These are phyloP conservation scores for Colletotrichum endophyticum DNA, from an alignment of 2,329 filamentous ascomycete genomes.

Conservation along the genomic window DNA sequence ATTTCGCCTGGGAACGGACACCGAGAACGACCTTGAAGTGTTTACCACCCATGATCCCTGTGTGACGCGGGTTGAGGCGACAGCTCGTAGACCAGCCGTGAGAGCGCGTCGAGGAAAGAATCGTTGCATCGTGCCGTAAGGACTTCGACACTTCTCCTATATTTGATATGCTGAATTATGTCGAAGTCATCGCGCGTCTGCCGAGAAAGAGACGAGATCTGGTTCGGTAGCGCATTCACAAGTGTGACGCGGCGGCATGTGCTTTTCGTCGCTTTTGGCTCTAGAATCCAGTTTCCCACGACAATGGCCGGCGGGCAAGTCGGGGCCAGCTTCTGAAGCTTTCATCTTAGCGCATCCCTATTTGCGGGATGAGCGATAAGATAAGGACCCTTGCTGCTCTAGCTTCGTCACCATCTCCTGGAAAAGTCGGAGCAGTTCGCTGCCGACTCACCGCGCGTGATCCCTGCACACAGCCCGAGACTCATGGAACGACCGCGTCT, in stretches of 20 bases:
- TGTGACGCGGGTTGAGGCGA: background rate
- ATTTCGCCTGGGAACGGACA: constrained; percentile 22
- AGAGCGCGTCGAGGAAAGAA: background rate
- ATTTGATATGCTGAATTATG: background rate
- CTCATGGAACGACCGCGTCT: background rate
- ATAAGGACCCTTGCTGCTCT: background rate
- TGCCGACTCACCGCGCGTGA: constrained; percentile 4
- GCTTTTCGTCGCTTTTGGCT: background rate
- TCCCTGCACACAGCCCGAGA: background rate
- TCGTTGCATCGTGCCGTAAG: background rate
- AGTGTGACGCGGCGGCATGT: background rate
- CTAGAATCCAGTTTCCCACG: background rate
- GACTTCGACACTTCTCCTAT: background rate
- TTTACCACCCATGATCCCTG: background rate
- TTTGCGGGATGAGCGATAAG: constrained; percentile 3
- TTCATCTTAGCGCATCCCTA: background rate
- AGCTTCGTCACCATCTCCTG: background rate
- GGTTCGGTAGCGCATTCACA: background rate
- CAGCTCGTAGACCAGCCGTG: background rate
- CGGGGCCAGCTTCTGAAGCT: background rate
- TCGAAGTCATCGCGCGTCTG: background rate
- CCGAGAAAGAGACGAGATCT: background rate
- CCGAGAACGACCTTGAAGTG: constrained; percentile 27
- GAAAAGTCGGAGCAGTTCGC: background rate
- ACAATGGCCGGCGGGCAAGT: background rate